Evolutionary conservation across 179 eudicot species (phyloP).

Genomic region (Spinacia oleracea): DNA sequence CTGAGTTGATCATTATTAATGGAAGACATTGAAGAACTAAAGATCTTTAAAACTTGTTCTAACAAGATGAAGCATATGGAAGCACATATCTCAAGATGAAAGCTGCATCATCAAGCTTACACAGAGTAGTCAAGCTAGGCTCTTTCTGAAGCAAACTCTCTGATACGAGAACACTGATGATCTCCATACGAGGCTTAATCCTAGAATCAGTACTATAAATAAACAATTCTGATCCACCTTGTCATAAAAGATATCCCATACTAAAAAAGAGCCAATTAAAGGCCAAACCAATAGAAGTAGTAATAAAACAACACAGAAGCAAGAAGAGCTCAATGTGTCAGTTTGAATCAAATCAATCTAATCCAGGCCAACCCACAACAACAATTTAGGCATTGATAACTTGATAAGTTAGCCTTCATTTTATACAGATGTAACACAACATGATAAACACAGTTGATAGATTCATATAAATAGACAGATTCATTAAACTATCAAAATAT

Average conservation of each 20-base stretch:
- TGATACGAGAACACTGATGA: conserved; percentile 32
- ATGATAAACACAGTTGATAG: neutral
- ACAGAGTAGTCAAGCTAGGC: conserved; percentile 21
- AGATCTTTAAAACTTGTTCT: neutral
- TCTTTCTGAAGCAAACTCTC: conserved; percentile 26
- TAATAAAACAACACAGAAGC: neutral
- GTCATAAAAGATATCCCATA: neutral
- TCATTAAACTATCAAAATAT: neutral
- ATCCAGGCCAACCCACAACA: neutral
- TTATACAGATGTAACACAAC: neutral
- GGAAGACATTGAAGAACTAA: neutral
- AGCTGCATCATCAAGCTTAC: conserved; percentile 8
- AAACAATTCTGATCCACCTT: conserved; percentile 27
- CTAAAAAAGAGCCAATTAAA: no score
- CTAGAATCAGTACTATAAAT: conserved; percentile 34
- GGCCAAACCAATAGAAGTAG: neutral
- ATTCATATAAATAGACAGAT: neutral
- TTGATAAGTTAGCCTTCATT: neutral
- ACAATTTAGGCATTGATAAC: neutral
- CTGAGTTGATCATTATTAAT: neutral
- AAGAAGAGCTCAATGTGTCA: neutral
- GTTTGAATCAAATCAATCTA: neutral
- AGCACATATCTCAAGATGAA: conserved; percentile 37
- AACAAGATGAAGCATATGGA: conserved; percentile 25
- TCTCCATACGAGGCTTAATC: conserved; percentile 38